Base-by-base conservation (phyloP, 768 basidiomycete genomes). In the Phaeolepiota aurea region DNA sequence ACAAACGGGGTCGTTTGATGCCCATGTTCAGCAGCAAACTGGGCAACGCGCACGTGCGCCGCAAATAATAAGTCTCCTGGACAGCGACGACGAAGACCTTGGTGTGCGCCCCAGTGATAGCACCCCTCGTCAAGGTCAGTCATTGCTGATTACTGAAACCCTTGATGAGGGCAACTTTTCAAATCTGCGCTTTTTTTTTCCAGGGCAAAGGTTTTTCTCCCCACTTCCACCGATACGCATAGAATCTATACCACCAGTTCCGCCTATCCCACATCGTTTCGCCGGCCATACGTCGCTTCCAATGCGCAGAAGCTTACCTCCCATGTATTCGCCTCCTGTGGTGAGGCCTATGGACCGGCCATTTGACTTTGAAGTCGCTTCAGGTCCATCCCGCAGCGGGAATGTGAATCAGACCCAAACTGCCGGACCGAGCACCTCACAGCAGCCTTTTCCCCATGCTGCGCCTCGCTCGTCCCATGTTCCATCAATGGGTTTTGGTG, bases 401-500 rank as follows among this genome's bases (percentile, higher is more conserved):
- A 38, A 34, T 43, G 58, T 44, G 40, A n/a, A n/a, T n/a, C 54
- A 19, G 35, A 58, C 43, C 46, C 54, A 30, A 18, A 31, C 40
- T 43, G 14, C 20, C 11, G 39, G 28, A 44, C 33, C 43, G 42
- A 13, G 54, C 48, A 5, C 49, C 50, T 5, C 55, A 58, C 23
- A 38, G 48, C n/a, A 40, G 52, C n/a, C n/a, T 16, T 50, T 54
- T 13, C 57, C 47, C 14, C 55, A 60, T 2, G 55, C 62, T 3
- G 64, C 69, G 18, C 70, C 72, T 2, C 57, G 65, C 18, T 70
- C 72, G 3, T 78, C 78, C 32, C 77, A 77, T 44, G 58, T 68
- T 2, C 83, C 83, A 14, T 45, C 63, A 4, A 75, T 85, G 68
- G 78, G 77, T 11, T 56, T 85, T 16, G 82, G 82, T 5, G 82